These are phyloP conservation scores for Pestalotiopsis sp. DNA, from an alignment of 2,329 filamentous ascomycete genomes.

Conservation along the genomic window DNA sequence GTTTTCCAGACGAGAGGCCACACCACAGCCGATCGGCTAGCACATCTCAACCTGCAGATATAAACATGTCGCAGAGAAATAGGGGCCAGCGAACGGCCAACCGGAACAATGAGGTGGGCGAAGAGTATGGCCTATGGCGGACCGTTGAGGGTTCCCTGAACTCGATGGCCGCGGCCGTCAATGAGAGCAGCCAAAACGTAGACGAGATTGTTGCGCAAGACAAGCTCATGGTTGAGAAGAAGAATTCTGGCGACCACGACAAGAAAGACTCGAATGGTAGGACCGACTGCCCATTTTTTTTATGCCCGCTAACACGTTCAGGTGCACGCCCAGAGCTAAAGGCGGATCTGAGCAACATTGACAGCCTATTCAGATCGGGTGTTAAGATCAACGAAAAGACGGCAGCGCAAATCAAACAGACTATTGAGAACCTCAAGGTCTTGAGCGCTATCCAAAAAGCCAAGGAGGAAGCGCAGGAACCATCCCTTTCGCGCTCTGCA, in stretches of 20 bases:
- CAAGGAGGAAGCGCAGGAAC: constrained; percentile 40
- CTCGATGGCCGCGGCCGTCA: constrained; percentile 37
- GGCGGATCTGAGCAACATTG: constrained; percentile 37
- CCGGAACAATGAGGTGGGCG: constrained; percentile 42
- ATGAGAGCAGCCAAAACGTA: constrained; percentile 41
- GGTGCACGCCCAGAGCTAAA: constrained; percentile 16
- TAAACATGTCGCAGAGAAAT: constrained; percentile 33
- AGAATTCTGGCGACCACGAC: constrained; percentile 28
- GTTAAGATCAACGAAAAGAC: constrained; percentile 35
- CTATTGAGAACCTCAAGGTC: constrained; percentile 41
- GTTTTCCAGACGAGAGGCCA: neutral
- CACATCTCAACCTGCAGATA: neutral
- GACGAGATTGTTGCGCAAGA: constrained; percentile 41
- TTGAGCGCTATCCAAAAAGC: constrained; percentile 42
- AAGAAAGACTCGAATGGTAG: neutral
- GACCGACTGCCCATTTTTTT: no score
- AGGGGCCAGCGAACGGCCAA: constrained; percentile 31
- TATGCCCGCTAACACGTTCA: neutral
- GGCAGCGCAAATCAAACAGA: constrained; percentile 28
- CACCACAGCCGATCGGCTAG: neutral
- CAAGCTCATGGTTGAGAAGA: constrained; percentile 38
- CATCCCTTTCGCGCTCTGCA: constrained; percentile 26
- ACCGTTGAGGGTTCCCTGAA: constrained; percentile 40
- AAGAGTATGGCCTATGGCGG: constrained; percentile 45
- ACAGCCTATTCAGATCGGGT: constrained; percentile 32